Conservation (phyloP, 2,329 filamentous ascomycete species). For the Exophiala xenobiotica region DNA sequence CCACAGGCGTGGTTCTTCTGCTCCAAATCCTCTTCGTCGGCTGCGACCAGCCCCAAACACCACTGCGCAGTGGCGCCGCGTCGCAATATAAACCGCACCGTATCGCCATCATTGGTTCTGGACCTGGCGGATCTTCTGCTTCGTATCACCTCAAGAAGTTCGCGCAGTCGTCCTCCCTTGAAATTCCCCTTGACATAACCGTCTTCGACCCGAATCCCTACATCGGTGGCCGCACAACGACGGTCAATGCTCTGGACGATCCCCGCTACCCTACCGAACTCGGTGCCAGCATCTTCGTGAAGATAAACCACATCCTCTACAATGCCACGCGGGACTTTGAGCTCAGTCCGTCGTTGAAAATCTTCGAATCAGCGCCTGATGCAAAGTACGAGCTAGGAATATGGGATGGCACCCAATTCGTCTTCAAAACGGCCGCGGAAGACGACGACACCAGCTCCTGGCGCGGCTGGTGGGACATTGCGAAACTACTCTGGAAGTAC, state of each 20-base stretch:
- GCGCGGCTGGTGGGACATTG: slow-evolving; percentile 72
- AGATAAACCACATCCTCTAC: slow-evolving; percentile 77
- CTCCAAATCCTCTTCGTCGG: slow-evolving; percentile 1
- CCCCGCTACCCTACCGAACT: slow-evolving; percentile 71
- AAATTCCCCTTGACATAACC: slow-evolving; percentile 71
- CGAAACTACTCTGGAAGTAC: slow-evolving; percentile 81
- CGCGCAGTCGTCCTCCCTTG: slow-evolving; percentile 56
- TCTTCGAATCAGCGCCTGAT: slow-evolving; percentile 49
- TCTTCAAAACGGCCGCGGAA: slow-evolving; percentile 62
- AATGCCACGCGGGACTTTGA: slow-evolving; percentile 70
- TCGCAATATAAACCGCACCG: slow-evolving; percentile 15
- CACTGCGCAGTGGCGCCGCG: slow-evolving; percentile 4
- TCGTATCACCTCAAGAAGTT: slow-evolving; percentile 79
- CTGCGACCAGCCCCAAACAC: slow-evolving; percentile 6
- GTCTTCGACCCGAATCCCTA: slow-evolving; percentile 77
- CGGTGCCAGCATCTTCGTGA: slow-evolving; percentile 88
- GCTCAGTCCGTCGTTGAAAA: slow-evolving; percentile 56
- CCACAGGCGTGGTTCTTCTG: neutral
- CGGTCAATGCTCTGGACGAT: slow-evolving; percentile 73
- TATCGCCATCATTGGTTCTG: slow-evolving; percentile 61
- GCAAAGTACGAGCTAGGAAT: slow-evolving; percentile 63
- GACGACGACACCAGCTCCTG: slow-evolving; percentile 36
- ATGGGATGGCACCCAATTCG: slow-evolving; percentile 78
- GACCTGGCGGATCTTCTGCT: slow-evolving; percentile 80
- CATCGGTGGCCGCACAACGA: slow-evolving; percentile 84